Evolutionary conservation across 2,329 filamentous ascomycete species (phyloP).

Genomic region (Neopestalotiopsis sp.): DNA sequence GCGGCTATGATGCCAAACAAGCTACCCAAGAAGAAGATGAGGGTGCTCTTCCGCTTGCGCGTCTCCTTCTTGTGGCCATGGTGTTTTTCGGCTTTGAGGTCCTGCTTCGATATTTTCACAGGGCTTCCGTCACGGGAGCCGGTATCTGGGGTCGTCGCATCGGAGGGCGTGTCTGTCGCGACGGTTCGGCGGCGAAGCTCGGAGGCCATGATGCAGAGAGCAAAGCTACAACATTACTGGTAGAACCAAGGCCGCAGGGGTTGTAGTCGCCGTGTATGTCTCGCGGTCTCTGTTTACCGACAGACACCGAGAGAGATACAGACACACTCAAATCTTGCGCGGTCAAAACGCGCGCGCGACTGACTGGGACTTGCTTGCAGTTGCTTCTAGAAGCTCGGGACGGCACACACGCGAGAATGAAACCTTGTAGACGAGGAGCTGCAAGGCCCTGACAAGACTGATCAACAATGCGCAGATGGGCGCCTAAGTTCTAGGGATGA

Average conservation of each 20-base stretch:
- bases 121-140: conserved; percentile 41
- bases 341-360: not conserved
- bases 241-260: no score
- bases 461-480: not conserved
- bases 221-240: conserved; percentile 36
- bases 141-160: conserved; percentile 33
- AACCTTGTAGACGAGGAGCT: not conserved
- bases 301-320: not conserved
- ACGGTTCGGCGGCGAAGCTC: conserved; percentile 37
- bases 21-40: conserved; percentile 87
- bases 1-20: conserved; percentile 90
- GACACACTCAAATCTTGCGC: not conserved
- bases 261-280: not conserved
- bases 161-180: conserved; percentile 34
- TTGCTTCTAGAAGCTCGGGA: conserved; percentile 10
- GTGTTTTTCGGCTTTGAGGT: conserved; percentile 45
- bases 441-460: not conserved
- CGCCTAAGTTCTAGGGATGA: not conserved
- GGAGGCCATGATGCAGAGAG: conserved; percentile 32
- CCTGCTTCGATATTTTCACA: conserved; percentile 39
- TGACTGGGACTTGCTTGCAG: not conserved
- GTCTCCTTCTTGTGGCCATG: conserved; percentile 50
- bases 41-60: conserved; percentile 76
- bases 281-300: not conserved
- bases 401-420: not conserved